phyloP scores from a whole-genome alignment of 139 green algal species.

The Penium margaritaceum region DNA sequence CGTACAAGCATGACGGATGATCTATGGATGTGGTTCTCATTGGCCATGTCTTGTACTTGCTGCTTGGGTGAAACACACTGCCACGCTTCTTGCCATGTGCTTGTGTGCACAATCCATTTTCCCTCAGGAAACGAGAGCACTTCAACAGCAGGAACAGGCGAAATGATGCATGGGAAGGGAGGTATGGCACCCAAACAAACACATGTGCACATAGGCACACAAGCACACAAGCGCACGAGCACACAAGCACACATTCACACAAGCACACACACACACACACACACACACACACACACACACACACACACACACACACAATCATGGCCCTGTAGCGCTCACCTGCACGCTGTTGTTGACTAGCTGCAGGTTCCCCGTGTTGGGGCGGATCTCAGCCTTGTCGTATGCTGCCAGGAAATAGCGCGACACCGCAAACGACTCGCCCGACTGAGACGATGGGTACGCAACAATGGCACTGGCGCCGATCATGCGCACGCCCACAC shows the following conservation, averaged over 20 bases:
- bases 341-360: neutral
- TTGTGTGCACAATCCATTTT: too few relatives aligned
- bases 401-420: neutral
- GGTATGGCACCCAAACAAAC: too few relatives aligned
- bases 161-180: too few relatives aligned
- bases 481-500: constrained; percentile 1
- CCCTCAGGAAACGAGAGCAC: too few relatives aligned
- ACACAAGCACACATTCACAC: neutral
- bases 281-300: neutral
- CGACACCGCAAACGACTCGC: neutral
- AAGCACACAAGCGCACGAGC: too few relatives aligned
- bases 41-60: too few relatives aligned
- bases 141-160: too few relatives aligned
- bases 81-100: too few relatives aligned
- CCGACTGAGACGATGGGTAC: neutral
- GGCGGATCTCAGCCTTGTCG: neutral
- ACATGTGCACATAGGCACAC: too few relatives aligned
- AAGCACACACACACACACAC: neutral
- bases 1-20: too few relatives aligned
- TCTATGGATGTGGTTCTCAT: too few relatives aligned
- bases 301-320: neutral
- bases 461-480: neutral
- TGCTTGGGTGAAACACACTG: too few relatives aligned
- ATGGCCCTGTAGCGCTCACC: neutral
- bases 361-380: neutral